Percentiles rank a stretch among this genome's conserved stretches.
These are phyloP conservation scores for Ceraceosorus bombacis DNA, from an alignment of 1,284 basidiomycete genomes.

Conservation along the genomic window DNA sequence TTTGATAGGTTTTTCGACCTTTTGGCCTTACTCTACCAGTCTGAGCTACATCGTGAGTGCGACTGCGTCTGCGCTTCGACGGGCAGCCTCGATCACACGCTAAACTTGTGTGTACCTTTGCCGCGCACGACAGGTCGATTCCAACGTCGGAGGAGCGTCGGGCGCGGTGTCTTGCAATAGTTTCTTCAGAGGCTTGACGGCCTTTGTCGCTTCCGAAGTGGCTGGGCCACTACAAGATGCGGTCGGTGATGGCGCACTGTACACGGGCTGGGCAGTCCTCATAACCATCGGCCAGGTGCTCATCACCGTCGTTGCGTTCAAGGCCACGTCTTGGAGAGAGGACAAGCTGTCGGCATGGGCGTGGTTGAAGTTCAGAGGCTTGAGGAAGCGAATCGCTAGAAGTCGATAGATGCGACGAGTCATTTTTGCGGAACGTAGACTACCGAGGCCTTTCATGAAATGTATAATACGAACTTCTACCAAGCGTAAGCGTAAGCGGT, in stretches of 20 bases:
- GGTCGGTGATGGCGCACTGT: slow-evolving; percentile 16
- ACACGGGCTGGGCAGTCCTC: slow-evolving; percentile 19
- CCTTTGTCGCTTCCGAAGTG: slow-evolving; percentile 64
- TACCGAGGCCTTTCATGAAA: too few species aligned
- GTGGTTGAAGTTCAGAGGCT: not conserved
- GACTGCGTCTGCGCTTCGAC: too few species aligned
- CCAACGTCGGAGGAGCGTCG: slow-evolving; percentile 65
- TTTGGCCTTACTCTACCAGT: slow-evolving; percentile 64
- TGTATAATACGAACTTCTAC: too few species aligned
- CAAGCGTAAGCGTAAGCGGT: too few species aligned
- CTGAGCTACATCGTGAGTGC: slow-evolving; percentile 46
- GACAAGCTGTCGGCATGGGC: not conserved
- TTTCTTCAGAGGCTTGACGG: slow-evolving; percentile 61
- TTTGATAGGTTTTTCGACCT: slow-evolving; percentile 42
- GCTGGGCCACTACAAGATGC: slow-evolving; percentile 60
- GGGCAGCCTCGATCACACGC: too few species aligned
- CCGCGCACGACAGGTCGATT: slow-evolving; percentile 51
- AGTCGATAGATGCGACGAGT: too few species aligned
- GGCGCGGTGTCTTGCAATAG: slow-evolving; percentile 65
- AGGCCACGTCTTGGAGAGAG: slow-evolving; percentile 11
- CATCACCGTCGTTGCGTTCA: slow-evolving; percentile 1
- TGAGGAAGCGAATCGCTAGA: too few species aligned
- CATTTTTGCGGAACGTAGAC: too few species aligned
- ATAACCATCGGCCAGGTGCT: not conserved
- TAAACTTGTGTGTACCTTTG: too few species aligned